These are phyloP conservation scores for Paulownia fortunei DNA, from an alignment of 257 asterid species.

Conservation along the genomic window DNA sequence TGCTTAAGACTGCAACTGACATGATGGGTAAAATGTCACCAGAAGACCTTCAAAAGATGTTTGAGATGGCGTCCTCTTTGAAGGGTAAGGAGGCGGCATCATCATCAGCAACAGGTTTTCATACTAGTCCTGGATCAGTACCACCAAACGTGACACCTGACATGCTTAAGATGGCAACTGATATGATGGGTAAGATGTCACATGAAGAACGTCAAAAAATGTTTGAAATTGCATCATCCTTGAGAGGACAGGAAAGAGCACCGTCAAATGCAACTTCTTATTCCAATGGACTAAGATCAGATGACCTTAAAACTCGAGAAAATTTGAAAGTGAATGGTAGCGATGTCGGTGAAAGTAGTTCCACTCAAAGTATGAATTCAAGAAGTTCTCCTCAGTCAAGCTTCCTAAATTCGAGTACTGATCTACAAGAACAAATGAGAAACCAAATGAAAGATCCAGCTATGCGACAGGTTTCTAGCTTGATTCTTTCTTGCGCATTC, in stretches of 20 bases:
- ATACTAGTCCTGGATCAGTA: constrained; percentile 48
- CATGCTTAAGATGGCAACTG: constrained; percentile 88
- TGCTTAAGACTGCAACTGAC: constrained; percentile 85
- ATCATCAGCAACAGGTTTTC: constrained; percentile 49
- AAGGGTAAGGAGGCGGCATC: constrained; percentile 58
- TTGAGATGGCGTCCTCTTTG: constrained; percentile 77
- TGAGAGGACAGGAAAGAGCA: constrained; percentile 59
- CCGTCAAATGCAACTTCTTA: constrained; percentile 47
- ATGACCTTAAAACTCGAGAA: constrained; percentile 42
- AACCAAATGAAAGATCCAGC: constrained; percentile 98
- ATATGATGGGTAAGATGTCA: constrained; percentile 92
- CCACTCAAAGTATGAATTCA: constrained; percentile 46
- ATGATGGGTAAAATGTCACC: constrained; percentile 95
- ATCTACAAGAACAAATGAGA: constrained; percentile 94
- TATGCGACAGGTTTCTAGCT: constrained; percentile 78
- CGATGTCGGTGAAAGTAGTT: constrained; percentile 53
- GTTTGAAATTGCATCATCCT: constrained; percentile 79
- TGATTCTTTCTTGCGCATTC: not conserved
- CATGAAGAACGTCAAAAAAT: constrained; percentile 75
- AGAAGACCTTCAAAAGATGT: constrained; percentile 78
- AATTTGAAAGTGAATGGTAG: constrained; percentile 38
- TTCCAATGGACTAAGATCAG: constrained; percentile 46
- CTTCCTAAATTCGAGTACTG: constrained; percentile 57
- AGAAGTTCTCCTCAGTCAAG: constrained; percentile 50
- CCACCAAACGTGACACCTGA: constrained; percentile 73